Evolutionary conservation across 768 basidiomycete species (phyloP).

Genomic region (Galerina sulciceps): DNA sequence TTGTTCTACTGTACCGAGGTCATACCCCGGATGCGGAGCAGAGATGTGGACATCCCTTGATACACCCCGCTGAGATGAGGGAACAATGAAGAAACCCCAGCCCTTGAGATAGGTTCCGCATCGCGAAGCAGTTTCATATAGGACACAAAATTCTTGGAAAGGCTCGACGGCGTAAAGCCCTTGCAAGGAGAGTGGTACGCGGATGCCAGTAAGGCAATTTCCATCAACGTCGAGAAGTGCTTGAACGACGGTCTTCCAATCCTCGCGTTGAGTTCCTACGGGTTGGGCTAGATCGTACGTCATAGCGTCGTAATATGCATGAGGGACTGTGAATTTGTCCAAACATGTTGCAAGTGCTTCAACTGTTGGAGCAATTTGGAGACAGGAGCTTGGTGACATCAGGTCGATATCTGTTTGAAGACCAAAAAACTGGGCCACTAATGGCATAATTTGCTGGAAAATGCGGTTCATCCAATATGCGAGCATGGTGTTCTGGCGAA

Average conservation of each 20-base stretch:
- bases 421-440: background rate
- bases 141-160: constrained; percentile 23
- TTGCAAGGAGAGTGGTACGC: constrained; percentile 17
- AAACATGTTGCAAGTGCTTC: constrained; percentile 29
- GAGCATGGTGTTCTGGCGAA: no score
- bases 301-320: constrained; percentile 14
- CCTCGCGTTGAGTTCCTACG: constrained; percentile 13
- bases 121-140: constrained; percentile 19
- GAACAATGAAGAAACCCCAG: constrained; percentile 26
- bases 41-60: constrained; percentile 42
- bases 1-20: constrained; percentile 41
- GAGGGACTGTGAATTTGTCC: constrained; percentile 30
- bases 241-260: constrained; percentile 16
- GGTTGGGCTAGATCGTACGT: constrained; percentile 26
- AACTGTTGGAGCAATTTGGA: constrained; percentile 10
- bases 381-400: constrained; percentile 10
- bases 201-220: constrained; percentile 5
- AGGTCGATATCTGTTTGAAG: background rate
- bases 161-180: constrained; percentile 17
- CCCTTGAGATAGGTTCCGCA: constrained; percentile 22
- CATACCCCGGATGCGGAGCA: constrained; percentile 49
- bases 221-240: constrained; percentile 19
- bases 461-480: background rate
- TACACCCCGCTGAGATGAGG: constrained; percentile 11
- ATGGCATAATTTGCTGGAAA: background rate